Conservation (phyloP, 148 eudicot genomes). For the Arctostaphylos glauca region DNA sequence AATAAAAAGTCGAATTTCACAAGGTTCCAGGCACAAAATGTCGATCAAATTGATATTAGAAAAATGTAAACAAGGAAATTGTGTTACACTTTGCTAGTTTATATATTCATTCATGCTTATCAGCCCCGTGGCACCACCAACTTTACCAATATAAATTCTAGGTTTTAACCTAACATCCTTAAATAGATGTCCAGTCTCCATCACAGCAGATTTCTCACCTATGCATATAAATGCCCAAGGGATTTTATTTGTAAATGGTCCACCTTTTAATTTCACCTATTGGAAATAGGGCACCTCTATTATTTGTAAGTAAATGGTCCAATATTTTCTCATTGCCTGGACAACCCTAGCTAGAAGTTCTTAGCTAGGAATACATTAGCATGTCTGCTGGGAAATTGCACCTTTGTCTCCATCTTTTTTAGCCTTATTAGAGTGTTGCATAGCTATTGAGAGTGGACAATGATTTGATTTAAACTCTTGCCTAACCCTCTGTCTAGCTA, state of each 20-base stretch:
- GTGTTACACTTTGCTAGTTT: too few species aligned
- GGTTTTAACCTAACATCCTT: neutral
- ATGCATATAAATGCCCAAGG: neutral
- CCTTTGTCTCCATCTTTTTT: neutral
- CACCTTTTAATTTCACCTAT: neutral
- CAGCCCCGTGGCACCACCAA: too few species aligned
- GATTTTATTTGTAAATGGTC: neutral
- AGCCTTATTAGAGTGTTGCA: neutral
- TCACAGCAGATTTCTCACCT: neutral
- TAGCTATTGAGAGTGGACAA: neutral
- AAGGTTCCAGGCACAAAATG: too few species aligned
- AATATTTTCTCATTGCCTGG: too few species aligned
- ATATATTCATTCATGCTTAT: too few species aligned
- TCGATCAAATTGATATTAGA: too few species aligned
- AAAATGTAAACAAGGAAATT: too few species aligned
- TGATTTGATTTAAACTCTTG: neutral
- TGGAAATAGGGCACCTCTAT: neutral
- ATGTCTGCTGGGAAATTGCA: neutral
- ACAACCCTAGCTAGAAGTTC: neutral
- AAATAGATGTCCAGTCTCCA: neutral
- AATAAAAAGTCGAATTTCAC: too few species aligned
- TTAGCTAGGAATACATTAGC: neutral
- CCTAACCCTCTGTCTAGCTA: neutral
- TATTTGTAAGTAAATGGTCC: neutral
- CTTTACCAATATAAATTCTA: too few species aligned